A percentile compares a stretch with the other conserved stretches of the same genome.
phyloP scores from a whole-genome alignment of 805 yeast genomes.

The Wickerhamomyces pijperi region DNA sequence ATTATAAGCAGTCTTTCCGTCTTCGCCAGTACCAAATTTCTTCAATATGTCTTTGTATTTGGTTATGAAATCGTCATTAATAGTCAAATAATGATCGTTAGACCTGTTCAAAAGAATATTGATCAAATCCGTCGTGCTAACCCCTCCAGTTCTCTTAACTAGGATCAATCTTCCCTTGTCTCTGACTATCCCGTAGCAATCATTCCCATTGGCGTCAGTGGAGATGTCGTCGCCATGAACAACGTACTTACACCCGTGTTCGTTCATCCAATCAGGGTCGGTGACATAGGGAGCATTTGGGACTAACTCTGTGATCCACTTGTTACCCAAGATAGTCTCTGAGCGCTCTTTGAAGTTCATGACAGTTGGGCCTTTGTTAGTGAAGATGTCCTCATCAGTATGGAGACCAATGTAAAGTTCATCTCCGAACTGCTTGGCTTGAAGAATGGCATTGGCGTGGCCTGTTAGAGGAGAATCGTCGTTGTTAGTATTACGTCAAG shows the following conservation, averaged over 20 bases:
- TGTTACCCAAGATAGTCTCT: slow-evolving; percentile 79
- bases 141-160: slow-evolving; percentile 91
- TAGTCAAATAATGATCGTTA: slow-evolving; percentile 8
- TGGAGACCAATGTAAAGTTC: slow-evolving; percentile 84
- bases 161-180: slow-evolving; percentile 77
- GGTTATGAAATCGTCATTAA: slow-evolving; percentile 3
- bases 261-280: slow-evolving; percentile 59
- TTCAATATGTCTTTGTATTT: slow-evolving; percentile 14
- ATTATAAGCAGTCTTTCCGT: slow-evolving; percentile 44
- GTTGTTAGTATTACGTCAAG: no score
- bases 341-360: slow-evolving; percentile 75
- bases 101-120: slow-evolving; percentile 55
- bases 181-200: slow-evolving; percentile 78
- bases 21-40: slow-evolving; percentile 49
- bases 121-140: slow-evolving; percentile 89
- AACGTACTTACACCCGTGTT: slow-evolving; percentile 72
- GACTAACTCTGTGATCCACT: slow-evolving; percentile 72
- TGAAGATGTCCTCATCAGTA: slow-evolving; percentile 73
- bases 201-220: slow-evolving; percentile 91
- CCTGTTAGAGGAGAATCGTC: slow-evolving; percentile 17
- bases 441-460: slow-evolving; percentile 94
- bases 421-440: slow-evolving; percentile 75
- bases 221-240: slow-evolving; percentile 98
- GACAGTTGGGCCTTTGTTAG: slow-evolving; percentile 89
- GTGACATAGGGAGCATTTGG: slow-evolving; percentile 90